Percentiles rank a stretch among this genome's conserved stretches.
phyloP scores from a whole-genome alignment of 208 protist species.

The Leishmania major region DNA sequence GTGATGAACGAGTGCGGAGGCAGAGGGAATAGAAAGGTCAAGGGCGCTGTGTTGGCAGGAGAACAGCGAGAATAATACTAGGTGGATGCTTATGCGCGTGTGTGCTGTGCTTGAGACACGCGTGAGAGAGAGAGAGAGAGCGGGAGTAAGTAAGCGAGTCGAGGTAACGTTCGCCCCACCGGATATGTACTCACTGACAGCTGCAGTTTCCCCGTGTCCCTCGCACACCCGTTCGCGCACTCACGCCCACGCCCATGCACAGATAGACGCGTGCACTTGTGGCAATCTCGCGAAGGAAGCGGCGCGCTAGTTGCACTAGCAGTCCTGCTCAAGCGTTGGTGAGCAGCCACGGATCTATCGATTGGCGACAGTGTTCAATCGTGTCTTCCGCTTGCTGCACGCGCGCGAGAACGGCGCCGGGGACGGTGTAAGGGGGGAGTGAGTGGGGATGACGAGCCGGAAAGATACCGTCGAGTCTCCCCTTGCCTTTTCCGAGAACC shows the following conservation, averaged over 20 bases:
- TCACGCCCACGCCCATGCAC: not conserved
- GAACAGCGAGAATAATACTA: not conserved
- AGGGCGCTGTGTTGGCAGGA: not conserved
- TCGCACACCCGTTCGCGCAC: not conserved
- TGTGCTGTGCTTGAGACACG: not conserved
- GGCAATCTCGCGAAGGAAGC: not conserved
- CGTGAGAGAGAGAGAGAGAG: not conserved
- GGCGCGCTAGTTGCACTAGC: no score
- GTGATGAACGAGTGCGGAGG: not conserved
- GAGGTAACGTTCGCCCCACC: not conserved
- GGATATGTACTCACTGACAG: not conserved
- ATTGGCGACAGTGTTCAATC: not conserved
- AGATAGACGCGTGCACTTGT: not conserved
- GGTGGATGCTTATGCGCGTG: not conserved
- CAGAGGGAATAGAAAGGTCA: not conserved
- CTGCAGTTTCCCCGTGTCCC: not conserved
- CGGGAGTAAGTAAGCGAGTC: not conserved
- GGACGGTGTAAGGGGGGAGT: not conserved
- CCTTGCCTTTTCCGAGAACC: not conserved
- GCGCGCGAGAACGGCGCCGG: not conserved
- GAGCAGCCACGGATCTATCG: not conserved
- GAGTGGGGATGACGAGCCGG: not conserved
- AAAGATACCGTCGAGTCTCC: not conserved
- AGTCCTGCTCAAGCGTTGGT: not conserved
- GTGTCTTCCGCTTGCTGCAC: not conserved